Conservation (phyloP, 352 stramenopile species). For the Peronospora farinosa region DNA sequence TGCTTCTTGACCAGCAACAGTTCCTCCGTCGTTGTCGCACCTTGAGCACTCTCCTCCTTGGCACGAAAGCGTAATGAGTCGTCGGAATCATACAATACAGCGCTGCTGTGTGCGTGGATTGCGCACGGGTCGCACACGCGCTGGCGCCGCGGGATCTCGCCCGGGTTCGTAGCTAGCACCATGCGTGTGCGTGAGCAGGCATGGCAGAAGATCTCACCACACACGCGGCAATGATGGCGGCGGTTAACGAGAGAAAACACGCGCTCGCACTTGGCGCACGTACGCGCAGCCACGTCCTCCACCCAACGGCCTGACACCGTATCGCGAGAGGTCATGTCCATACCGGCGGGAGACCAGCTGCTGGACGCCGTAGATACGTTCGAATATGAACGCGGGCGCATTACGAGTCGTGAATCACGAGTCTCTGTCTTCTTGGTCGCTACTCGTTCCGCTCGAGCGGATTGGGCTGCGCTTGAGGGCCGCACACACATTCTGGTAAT, state of each 20-base stretch:
- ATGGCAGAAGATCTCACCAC: constrained; percentile 79
- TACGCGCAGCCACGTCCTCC: constrained; percentile 44
- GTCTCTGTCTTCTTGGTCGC: constrained; percentile 21
- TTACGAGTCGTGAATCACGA: constrained; percentile 5
- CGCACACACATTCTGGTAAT: constrained; percentile 38
- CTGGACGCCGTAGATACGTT: constrained; percentile 64
- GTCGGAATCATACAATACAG: constrained; percentile 57
- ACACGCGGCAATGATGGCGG: constrained; percentile 78
- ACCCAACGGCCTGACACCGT: constrained; percentile 69
- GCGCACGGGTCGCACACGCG: constrained; percentile 70
- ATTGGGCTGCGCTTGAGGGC: constrained; percentile 27
- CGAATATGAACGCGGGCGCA: constrained; percentile 47
- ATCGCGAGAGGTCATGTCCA: constrained; percentile 33
- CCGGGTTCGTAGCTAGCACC: constrained; percentile 60
- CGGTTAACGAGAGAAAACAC: constrained; percentile 69
- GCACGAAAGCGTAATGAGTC: constrained; percentile 29
- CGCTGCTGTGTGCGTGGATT: constrained; percentile 50
- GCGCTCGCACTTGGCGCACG: constrained; percentile 63
- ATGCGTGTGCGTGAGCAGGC: constrained; percentile 75
- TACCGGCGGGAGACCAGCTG: constrained; percentile 52
- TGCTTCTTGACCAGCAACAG: constrained; percentile 14
- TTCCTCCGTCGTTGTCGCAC: constrained; percentile 20
- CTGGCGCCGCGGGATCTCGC: constrained; percentile 61
- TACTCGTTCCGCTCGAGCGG: constrained; percentile 19
- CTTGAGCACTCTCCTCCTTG: constrained; percentile 27